Evolutionary conservation across 129 eudicot genomes (phyloP), one percentile per base, ranked within the genome.

Genomic region (Ambrosia artemisiifolia): DNA sequence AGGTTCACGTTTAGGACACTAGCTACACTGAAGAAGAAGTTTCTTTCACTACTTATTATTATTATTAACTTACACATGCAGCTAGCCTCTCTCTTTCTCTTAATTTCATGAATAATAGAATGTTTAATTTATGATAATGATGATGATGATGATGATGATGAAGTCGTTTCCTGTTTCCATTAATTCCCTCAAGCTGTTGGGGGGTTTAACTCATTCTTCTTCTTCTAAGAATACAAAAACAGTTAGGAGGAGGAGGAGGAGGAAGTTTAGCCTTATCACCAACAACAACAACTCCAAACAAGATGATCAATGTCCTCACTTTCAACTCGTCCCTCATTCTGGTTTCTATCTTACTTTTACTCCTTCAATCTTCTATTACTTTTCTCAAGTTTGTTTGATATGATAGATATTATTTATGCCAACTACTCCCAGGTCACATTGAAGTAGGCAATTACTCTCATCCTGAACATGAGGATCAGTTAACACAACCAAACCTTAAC

Each of bases 271-370:
- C 63, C 63, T 63, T 4, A 36, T 30, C 20, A 50, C 50, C 7
- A 53, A 78, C 10, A 74, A 64, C 7, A 53, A 78, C 10, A 74
- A 64, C 43, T 73, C 81, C 13, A 71, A 46, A 33, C 88, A 83
- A 40, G 70, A 83, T 65, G 83, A 85, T 35, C 75, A 88, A 61
- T 67, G 85, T 73, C 81, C 78, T 72, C 92, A 82, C 11, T 84
- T 84, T 72, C 88, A 82, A 3, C 81, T 86, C 71, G 67, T 82
- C 70, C 72, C 94, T 62, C 87, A 81, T 19, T 72, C 89, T 81
- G 88, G 97, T 91, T 67, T 53, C 6, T 75, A 42, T 2, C 6
- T 69, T 11, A 2, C 9, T 64, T 17, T 64, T 3, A 24, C 28
- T 24, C 28, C 10, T 40, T 10, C 7, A 6, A 38, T 38, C 43